Percentiles rank a stretch among this genome's conserved stretches.
Evolutionary conservation across 345 rosid species (phyloP).

Genomic region (Eucalyptus urophylla): DNA sequence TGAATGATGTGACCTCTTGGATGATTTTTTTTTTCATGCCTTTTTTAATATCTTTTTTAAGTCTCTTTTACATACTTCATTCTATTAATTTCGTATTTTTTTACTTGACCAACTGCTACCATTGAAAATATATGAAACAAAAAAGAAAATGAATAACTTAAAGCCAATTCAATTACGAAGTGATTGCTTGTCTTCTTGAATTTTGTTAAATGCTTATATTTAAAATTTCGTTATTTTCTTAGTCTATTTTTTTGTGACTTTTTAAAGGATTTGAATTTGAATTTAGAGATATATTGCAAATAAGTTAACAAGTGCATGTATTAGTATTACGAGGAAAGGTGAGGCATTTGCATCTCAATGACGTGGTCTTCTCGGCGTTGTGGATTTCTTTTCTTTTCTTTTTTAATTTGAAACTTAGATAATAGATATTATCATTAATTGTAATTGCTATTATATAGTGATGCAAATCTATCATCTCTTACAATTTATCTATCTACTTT

Average conservation of each 20-base stretch:
- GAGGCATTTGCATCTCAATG: neutral
- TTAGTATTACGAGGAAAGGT: neutral
- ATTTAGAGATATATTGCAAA: neutral
- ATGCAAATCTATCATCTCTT: neutral
- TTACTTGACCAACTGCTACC: neutral
- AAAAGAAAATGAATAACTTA: neutral
- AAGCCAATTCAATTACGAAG: neutral
- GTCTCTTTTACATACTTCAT: neutral
- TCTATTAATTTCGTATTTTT: neutral
- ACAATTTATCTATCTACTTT: neutral
- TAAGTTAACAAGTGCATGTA: neutral
- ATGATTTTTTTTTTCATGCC: neutral
- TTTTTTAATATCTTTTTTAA: fast-evolving
- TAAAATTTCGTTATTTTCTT: neutral
- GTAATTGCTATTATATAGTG: neutral
- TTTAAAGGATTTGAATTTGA: neutral
- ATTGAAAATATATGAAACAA: neutral
- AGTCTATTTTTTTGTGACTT: neutral
- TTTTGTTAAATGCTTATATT: neutral
- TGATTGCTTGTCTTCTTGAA: neutral
- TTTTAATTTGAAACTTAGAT: neutral
- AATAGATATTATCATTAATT: neutral
- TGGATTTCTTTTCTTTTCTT: neutral
- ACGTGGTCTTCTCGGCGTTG: neutral
- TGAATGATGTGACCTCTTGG: neutral